Evolutionary conservation across 2,329 filamentous ascomycete genomes (phyloP), one percentile per base, ranked within the genome.

Genomic region (Aplosporella prunicola): DNA sequence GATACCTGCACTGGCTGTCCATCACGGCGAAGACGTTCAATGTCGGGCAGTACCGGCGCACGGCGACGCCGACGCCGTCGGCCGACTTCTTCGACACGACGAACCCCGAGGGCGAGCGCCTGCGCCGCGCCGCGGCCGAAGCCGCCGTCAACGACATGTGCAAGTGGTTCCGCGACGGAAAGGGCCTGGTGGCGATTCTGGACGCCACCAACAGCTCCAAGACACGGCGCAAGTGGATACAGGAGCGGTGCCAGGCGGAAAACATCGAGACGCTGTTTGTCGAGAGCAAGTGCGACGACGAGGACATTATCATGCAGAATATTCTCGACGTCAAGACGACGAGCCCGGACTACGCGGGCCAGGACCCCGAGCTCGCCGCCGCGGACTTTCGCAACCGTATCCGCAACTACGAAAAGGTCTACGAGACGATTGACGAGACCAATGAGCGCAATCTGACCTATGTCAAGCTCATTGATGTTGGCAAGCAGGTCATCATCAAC

Each of bases 161-260:
- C 45, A 75, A 78, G 46, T 98, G 91, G 91, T 95, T 98, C 66
- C 67, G 74, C 31, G 67, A 77, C 33, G 74, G 69, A 9, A 73
- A 78, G 43, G 91, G 91, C 34, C 75, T 88, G 16, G 89, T 98
- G 38, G 89, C 85, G 25, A 93, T 98, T 49, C 71, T 98, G 23
- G 91, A 98, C 61, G 91, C 91, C 24, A 98, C 91, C 43, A 98
- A 98, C 63, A 93, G 85, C 6, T 96, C 91, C 44, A 93, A 93
- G 59, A 72, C 77, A 29, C 79, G 91, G 28, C 80, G 91, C 46
- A 78, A 81, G 55, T 98, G 91, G 91, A 91, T 98, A 52, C 72
- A 85, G 49, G 80, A 95, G 44, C 72, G 74, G 32, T 91, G 88
- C 58, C 68, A 72, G 6, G 69, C 72, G 9, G 78, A 89, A 47